A percentile compares a stretch with the other conserved stretches of the same genome.
Conservation (phyloP, 768 basidiomycete species). For the Mrakia blollopis region DNA sequence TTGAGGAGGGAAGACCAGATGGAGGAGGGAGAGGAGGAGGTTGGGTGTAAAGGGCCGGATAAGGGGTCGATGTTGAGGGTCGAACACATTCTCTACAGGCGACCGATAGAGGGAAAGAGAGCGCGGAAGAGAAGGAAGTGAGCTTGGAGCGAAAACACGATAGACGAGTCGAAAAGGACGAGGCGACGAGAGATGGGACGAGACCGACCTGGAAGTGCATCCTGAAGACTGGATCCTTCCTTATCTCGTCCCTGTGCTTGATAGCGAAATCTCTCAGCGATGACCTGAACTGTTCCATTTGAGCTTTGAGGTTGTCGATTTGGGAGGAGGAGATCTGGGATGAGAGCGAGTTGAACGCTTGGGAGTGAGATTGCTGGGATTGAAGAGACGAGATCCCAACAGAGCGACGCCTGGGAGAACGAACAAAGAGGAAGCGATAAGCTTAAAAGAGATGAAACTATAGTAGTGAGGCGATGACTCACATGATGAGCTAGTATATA, state of each 20-base stretch:
- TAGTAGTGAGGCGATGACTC: background rate
- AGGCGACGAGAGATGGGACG: no score
- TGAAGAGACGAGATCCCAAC: slow-evolving; percentile 33
- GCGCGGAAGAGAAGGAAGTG: no score
- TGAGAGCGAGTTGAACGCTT: slow-evolving; percentile 77
- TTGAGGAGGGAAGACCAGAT: slow-evolving; percentile 80
- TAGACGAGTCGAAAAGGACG: background rate
- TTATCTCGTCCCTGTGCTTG: slow-evolving; percentile 77
- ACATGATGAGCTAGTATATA: background rate
- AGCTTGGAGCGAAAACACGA: background rate
- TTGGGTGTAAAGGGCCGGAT: slow-evolving; percentile 56
- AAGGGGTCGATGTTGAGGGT: slow-evolving; percentile 93
- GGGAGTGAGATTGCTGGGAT: slow-evolving; percentile 41
- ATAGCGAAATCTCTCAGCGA: slow-evolving; percentile 73
- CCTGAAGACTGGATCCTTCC: slow-evolving; percentile 75
- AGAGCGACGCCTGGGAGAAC: slow-evolving; percentile 26
- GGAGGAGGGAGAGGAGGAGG: slow-evolving; percentile 46
- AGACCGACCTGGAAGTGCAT: slow-evolving; percentile 67
- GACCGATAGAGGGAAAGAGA: background rate
- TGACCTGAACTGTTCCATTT: slow-evolving; percentile 76
- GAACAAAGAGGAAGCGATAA: background rate
- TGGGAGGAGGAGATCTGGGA: slow-evolving; percentile 69
- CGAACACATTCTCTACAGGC: slow-evolving; percentile 64
- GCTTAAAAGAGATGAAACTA: background rate
- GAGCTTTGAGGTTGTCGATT: slow-evolving; percentile 68